Conservation (phyloP, 2,329 filamentous ascomycete genomes). For the Fusarium ramigenum region DNA sequence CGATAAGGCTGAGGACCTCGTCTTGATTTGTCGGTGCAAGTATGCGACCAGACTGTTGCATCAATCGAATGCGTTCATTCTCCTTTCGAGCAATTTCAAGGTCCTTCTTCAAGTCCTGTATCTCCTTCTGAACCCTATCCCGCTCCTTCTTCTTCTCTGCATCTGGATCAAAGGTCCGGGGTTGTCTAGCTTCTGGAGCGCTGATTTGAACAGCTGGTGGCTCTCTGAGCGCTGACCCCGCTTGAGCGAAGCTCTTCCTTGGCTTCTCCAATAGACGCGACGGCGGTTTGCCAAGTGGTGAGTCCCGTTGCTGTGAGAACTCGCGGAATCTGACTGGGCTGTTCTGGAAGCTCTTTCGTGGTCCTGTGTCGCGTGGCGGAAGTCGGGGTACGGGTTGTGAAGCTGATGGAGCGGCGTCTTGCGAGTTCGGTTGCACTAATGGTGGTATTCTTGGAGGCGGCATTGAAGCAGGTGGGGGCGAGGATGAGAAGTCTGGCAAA, state of each 20-base stretch:
- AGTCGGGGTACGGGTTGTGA: constrained; percentile 25
- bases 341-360: constrained; percentile 67
- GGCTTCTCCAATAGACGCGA: constrained; percentile 40
- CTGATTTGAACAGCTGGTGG: neutral
- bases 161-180: constrained; percentile 49
- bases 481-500: constrained; percentile 2
- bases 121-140: constrained; percentile 63
- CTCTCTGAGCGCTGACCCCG: neutral
- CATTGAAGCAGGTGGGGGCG: constrained; percentile 24
- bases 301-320: constrained; percentile 51
- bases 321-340: constrained; percentile 61
- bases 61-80: constrained; percentile 61
- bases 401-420: neutral
- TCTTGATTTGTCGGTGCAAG: constrained; percentile 49
- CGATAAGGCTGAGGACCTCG: constrained; percentile 53
- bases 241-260: constrained; percentile 9
- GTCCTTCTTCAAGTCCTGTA: constrained; percentile 66
- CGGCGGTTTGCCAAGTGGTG: constrained; percentile 59
- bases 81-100: constrained; percentile 66
- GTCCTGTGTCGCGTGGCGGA: constrained; percentile 59
- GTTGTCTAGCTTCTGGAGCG: neutral
- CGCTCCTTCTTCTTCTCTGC: constrained; percentile 61
- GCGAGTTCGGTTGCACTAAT: constrained; percentile 1
- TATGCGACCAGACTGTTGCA: constrained; percentile 52
- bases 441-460: constrained; percentile 26